phyloP scores from a whole-genome alignment of 495 filamentous ascomycete species.

The Tuber indicum region DNA sequence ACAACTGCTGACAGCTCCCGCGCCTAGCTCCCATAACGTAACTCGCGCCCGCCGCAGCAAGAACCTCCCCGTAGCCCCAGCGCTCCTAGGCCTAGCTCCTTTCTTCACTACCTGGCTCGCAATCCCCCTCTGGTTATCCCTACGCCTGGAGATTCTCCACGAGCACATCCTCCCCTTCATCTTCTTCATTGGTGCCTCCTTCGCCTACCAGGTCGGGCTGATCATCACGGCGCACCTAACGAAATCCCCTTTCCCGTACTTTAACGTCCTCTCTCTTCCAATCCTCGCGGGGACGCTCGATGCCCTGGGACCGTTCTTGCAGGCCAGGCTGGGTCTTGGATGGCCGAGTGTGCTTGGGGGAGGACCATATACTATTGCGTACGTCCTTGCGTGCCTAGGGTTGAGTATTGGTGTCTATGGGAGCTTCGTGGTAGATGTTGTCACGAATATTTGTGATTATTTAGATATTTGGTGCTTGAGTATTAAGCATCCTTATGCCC shows the following conservation, averaged over 20 bases:
- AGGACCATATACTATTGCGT: conserved; percentile 73
- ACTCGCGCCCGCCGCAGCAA: conserved; percentile 68
- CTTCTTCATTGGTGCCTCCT: conserved; percentile 77
- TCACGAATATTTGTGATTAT: conserved; percentile 94
- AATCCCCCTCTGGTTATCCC: conserved; percentile 67
- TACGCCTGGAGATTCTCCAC: conserved; percentile 75
- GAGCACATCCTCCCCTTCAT: conserved; percentile 80
- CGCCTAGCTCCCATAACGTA: conserved; percentile 65
- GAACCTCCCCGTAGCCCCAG: conserved; percentile 60
- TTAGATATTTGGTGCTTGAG: conserved; percentile 97
- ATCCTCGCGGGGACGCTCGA: conserved; percentile 69
- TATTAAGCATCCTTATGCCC: conserved; percentile 63
- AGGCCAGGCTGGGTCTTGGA: conserved; percentile 55
- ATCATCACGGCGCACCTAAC: conserved; percentile 92
- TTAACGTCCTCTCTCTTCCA: conserved; percentile 67
- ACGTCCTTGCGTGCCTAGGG: conserved; percentile 77
- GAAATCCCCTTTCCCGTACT: conserved; percentile 76
- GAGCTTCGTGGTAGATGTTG: conserved; percentile 91
- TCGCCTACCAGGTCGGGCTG: conserved; percentile 87
- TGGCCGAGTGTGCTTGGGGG: conserved; percentile 74
- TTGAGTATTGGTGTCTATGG: conserved; percentile 79
- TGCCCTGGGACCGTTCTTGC: conserved; percentile 61
- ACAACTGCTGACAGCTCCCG: conserved; percentile 26
- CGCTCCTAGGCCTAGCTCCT: conserved; percentile 73
- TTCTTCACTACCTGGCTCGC: conserved; percentile 69